A percentile compares a stretch with the other conserved stretches of the same genome.
phyloP scores from a whole-genome alignment of 1,139 yeast genomes.

The Magnusiomyces fungicola region DNA sequence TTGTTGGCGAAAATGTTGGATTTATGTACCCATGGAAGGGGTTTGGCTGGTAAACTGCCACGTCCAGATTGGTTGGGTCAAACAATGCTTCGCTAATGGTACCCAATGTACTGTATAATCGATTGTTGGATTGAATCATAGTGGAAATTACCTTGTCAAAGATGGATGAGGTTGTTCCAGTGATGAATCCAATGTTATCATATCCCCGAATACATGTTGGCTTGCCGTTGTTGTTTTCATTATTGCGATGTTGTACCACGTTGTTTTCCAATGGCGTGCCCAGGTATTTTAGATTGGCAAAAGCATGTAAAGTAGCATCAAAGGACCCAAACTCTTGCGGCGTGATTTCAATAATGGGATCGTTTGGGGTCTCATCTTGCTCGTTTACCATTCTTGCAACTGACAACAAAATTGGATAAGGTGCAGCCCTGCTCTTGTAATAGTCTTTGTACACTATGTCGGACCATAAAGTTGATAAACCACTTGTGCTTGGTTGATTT shows the following conservation, averaged over 20 bases:
- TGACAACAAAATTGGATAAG: conserved; percentile 75
- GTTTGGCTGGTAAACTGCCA: conserved; percentile 61
- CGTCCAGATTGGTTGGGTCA: conserved; percentile 41
- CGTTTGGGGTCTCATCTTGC: conserved; percentile 46
- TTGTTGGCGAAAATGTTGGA: conserved; percentile 5
- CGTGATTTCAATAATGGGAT: conserved; percentile 70
- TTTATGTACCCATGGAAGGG: conserved; percentile 44
- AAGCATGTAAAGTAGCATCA: conserved; percentile 69
- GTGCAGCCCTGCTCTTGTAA: conserved; percentile 58
- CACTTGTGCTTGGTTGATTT: conserved; percentile 30
- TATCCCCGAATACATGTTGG: conserved; percentile 46
- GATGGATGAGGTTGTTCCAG: conserved; percentile 66
- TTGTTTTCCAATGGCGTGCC: conserved; percentile 67
- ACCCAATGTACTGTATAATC: conserved; percentile 14
- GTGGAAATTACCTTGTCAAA: conserved; percentile 45
- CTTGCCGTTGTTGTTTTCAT: conserved; percentile 7
- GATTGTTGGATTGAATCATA: conserved; percentile 17
- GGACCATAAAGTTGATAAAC: conserved; percentile 52
- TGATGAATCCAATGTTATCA: conserved; percentile 67
- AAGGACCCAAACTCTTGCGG: conserved; percentile 86
- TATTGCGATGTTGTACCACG: conserved; percentile 18
- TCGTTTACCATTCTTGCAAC: conserved; percentile 67
- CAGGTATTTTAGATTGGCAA: conserved; percentile 60
- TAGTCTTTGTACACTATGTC: conserved; percentile 44
- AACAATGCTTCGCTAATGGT: conserved; percentile 6